These are phyloP conservation scores for Echium plantagineum DNA, from an alignment of 257 asterid genomes.

Conservation along the genomic window DNA sequence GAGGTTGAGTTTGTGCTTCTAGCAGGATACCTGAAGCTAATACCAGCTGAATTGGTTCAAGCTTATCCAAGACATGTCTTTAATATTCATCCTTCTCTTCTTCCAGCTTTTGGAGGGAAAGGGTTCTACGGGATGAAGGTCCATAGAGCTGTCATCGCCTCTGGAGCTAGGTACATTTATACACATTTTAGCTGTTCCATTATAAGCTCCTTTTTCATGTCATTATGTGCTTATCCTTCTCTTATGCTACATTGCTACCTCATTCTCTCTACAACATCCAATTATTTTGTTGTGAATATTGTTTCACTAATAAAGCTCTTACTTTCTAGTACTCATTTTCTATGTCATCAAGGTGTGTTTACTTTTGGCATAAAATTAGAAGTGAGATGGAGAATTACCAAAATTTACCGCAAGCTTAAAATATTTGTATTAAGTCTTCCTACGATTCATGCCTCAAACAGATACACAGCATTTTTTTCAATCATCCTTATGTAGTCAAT, in stretches of 20 bases:
- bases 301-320: not conserved
- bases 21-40: slow-evolving; percentile 81
- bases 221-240: not conserved
- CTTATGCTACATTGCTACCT: not conserved
- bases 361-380: too few species aligned
- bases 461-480: too few species aligned
- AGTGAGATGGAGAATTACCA: too few species aligned
- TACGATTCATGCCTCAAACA: too few species aligned
- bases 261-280: not conserved
- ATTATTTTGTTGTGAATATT: too few species aligned
- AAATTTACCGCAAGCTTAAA: too few species aligned
- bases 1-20: slow-evolving; percentile 56
- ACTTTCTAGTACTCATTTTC: too few species aligned
- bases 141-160: slow-evolving; percentile 78
- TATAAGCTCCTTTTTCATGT: not conserved
- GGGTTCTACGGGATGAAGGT: slow-evolving; percentile 88
- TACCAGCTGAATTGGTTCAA: slow-evolving; percentile 53
- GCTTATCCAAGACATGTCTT: slow-evolving; percentile 71
- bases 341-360: too few species aligned
- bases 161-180: slow-evolving; percentile 72
- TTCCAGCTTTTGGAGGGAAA: slow-evolving; percentile 94
- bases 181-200: not conserved
- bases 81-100: slow-evolving; percentile 89
- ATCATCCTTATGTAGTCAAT: too few species aligned
- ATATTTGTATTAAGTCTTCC: too few species aligned